Percentiles rank a stretch among this genome's conserved stretches.
These are phyloP conservation scores for Phytophthora foliorum DNA, from an alignment of 352 stramenopile genomes.

Conservation along the genomic window DNA sequence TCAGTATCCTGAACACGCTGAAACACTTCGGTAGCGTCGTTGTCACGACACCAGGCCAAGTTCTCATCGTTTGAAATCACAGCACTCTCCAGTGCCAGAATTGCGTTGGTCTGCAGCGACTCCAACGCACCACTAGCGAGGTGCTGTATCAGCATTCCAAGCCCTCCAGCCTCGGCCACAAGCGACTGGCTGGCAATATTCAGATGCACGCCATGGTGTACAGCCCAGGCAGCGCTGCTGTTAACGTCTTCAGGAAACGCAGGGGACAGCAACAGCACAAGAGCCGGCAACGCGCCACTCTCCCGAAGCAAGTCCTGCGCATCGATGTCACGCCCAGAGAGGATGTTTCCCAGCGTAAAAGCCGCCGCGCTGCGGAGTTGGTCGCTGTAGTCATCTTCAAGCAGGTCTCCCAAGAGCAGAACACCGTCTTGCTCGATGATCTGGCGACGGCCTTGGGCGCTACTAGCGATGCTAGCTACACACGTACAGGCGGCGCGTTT, in stretches of 20 bases:
- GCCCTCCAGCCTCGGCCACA: slow-evolving; percentile 63
- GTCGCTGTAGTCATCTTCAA: slow-evolving; percentile 66
- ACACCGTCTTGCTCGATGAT: slow-evolving; percentile 62
- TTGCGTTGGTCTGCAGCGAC: slow-evolving; percentile 72
- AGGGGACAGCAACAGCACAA: slow-evolving; percentile 73
- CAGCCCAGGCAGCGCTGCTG: slow-evolving; percentile 78
- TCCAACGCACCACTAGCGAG: slow-evolving; percentile 46
- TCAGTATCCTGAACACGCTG: slow-evolving; percentile 53
- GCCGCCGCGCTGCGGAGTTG: slow-evolving; percentile 61
- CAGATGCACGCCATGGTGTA: slow-evolving; percentile 73
- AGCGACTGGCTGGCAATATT: slow-evolving; percentile 74
- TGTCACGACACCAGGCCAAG: slow-evolving; percentile 52
- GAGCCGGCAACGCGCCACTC: slow-evolving; percentile 59
- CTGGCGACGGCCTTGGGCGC: slow-evolving; percentile 45
- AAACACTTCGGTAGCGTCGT: slow-evolving; percentile 50
- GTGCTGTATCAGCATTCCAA: slow-evolving; percentile 70
- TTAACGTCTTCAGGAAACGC: slow-evolving; percentile 74
- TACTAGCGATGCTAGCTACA: slow-evolving; percentile 64
- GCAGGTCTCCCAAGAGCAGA: slow-evolving; percentile 51
- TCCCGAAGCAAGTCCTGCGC: slow-evolving; percentile 70
- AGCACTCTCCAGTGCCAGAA: slow-evolving; percentile 72
- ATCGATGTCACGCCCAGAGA: slow-evolving; percentile 64
- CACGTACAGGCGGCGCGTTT: slow-evolving; percentile 62
- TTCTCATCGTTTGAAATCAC: slow-evolving; percentile 63
- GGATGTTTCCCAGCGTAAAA: slow-evolving; percentile 76